Evolutionary conservation across 164 flowering plant species (phyloP).

Genomic region (Berberis vulgaris): DNA sequence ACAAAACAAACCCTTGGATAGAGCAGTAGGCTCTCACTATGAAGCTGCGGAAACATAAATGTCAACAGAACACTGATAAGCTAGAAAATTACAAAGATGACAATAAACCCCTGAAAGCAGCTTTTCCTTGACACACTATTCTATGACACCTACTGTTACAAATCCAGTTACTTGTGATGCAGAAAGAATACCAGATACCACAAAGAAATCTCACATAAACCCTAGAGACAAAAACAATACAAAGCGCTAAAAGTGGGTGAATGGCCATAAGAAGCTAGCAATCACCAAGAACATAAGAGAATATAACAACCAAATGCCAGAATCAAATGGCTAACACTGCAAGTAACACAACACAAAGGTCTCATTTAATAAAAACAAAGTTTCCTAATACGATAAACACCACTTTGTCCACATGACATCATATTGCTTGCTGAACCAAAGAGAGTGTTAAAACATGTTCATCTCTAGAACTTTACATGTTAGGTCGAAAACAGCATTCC

Average conservation of each 20-base stretch:
- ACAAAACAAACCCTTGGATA: slow-evolving; percentile 44
- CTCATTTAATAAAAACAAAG: not conserved
- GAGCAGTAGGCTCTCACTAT: slow-evolving; percentile 4
- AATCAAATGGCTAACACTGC: not conserved
- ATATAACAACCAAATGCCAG: not conserved
- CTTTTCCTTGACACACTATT: not conserved
- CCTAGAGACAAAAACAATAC: too few species aligned
- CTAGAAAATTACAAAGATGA: not conserved
- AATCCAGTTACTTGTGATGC: not conserved
- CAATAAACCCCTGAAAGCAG: not conserved
- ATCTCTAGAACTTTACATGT: slow-evolving; percentile 14
- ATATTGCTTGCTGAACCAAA: not conserved
- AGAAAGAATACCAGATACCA: too few species aligned
- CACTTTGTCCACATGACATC: too few species aligned
- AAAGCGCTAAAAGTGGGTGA: too few species aligned
- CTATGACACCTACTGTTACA: not conserved
- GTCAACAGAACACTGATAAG: not conserved
- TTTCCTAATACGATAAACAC: not conserved
- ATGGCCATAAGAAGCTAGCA: too few species aligned
- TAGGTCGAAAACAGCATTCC: slow-evolving; percentile 2
- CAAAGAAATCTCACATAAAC: too few species aligned
- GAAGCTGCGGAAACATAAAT: too few species aligned
- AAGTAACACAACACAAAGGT: not conserved
- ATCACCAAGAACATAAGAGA: too few species aligned
- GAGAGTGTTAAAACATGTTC: slow-evolving; percentile 4